Conservation (phyloP, 257 asterid species). For the Capsicum pubescens region DNA sequence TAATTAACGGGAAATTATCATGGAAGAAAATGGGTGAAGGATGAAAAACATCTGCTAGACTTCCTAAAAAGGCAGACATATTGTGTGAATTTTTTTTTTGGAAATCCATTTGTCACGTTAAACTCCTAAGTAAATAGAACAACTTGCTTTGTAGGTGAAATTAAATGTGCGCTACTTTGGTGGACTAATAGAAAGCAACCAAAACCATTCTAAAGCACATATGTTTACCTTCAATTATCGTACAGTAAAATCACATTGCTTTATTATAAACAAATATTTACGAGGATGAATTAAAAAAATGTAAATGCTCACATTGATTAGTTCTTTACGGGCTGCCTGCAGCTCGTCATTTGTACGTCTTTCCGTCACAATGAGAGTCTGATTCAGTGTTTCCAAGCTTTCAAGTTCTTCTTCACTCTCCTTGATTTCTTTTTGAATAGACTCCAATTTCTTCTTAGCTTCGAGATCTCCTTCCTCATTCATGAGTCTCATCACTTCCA, state of each 20-base stretch:
- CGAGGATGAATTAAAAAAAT: slow-evolving; percentile 16
- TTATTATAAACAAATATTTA: background rate
- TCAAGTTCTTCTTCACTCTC: slow-evolving; percentile 70
- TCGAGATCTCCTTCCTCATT: slow-evolving; percentile 60
- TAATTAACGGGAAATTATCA: background rate
- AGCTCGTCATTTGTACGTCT: slow-evolving; percentile 65
- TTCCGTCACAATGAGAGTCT: slow-evolving; percentile 63
- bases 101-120: background rate
- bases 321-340: slow-evolving; percentile 74
- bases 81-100: background rate
- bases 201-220: background rate
- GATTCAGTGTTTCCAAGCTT: slow-evolving; percentile 46
- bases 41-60: background rate
- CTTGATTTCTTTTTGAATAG: slow-evolving; percentile 55
- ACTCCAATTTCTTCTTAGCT: slow-evolving; percentile 49
- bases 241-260: background rate
- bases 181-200: slow-evolving; percentile 13
- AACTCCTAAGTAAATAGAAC: background rate
- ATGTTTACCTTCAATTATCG: background rate
- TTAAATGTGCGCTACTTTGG: background rate
- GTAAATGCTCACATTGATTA: slow-evolving; percentile 54
- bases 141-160: background rate
- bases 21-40: slow-evolving; percentile 4
- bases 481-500: slow-evolving; percentile 64
- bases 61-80: background rate